Evolutionary conservation across 805 yeast genomes (phyloP).

Genomic region (Zygoascus tannicola): DNA sequence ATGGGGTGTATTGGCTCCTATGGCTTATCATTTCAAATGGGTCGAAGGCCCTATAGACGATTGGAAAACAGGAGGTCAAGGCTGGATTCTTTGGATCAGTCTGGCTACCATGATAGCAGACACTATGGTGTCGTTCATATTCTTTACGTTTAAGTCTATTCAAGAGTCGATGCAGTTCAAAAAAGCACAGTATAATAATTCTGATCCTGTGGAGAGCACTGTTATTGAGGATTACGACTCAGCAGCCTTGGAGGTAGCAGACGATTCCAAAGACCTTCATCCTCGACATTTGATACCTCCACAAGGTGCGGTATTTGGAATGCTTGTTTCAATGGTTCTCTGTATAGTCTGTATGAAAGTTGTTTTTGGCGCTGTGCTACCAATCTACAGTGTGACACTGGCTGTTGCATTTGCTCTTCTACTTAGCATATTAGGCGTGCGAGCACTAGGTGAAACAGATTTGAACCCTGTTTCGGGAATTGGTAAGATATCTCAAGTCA

Average conservation of each 20-base stretch:
- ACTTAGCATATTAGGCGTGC: conserved; percentile 75
- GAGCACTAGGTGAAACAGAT: conserved; percentile 96
- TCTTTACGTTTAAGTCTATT: conserved; percentile 36
- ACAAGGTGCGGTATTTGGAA: conserved; percentile 47
- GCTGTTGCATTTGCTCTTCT: conserved; percentile 71
- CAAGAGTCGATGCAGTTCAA: not conserved
- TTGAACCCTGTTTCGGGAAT: conserved; percentile 94
- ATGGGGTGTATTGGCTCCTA: conserved; percentile 86
- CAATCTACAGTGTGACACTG: conserved; percentile 54
- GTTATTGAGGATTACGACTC: conserved; percentile 3
- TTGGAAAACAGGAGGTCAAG: conserved; percentile 92
- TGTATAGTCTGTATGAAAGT: conserved; percentile 56
- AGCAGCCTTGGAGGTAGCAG: not conserved
- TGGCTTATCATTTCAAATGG: conserved; percentile 66
- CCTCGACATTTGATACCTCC: conserved; percentile 43
- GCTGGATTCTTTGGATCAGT: conserved; percentile 95
- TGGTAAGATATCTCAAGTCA: conserved; percentile 83
- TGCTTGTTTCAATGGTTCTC: conserved; percentile 52
- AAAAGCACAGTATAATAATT: too few relatives aligned
- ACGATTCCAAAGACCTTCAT: conserved; percentile 16
- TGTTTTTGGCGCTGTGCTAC: conserved; percentile 65
- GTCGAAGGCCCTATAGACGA: conserved; percentile 84
- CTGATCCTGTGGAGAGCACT: not conserved
- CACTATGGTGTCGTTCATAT: conserved; percentile 68
- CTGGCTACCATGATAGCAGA: conserved; percentile 91